Evolutionary conservation across 2,329 filamentous ascomycete genomes (phyloP), one percentile per base, ranked within the genome.

Genomic region (Grosmannia huntii): DNA sequence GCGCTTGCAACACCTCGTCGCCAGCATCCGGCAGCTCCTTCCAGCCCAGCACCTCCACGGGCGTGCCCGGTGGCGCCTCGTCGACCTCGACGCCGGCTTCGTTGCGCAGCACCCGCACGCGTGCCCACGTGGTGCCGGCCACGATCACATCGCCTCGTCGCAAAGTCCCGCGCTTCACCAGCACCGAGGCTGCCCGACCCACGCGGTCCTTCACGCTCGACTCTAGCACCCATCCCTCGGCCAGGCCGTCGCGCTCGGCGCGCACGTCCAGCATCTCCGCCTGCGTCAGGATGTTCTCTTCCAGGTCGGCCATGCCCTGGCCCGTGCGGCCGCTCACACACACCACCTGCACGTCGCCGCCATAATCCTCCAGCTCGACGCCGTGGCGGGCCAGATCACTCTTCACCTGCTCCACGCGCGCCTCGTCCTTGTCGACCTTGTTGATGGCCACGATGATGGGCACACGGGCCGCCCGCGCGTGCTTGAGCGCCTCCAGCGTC

Each of bases 371-470:
- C 57, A 99, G 87, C 65, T 96, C 87, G 33, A 99, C 84, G 9
- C 88, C 90, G 66, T 96, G 80, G 2, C 84, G 78, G 10, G 88
- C 83, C 27, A 99, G 83, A 69, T 97, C 94, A 58, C 85, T 78
- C 73, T 97, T 97, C 62, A 97, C 91, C 53, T 83, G 81, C 49
- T 96, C 87, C 12, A 90, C 74, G 56, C 90, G 83, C 5, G 88
- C 85, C 60, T 89, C 86, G 60, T 87, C 83, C 72, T 94, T 96
- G 73, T 99, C 94, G 56, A 96, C 82, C 73, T 99, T 99, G 76
- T 94, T 99, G 73, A 97, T 92, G 19, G 95, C 95, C 55, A 99
- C 94, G 60, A 99, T 96, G 55, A 99, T 92, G 5, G 94, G 92
- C 0, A 97, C 94, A 61, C 87, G 86, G 55, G 94, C 89, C 33